phyloP scores from a whole-genome alignment of 2,329 filamentous ascomycete genomes.

The Metarhizium robertsii region DNA sequence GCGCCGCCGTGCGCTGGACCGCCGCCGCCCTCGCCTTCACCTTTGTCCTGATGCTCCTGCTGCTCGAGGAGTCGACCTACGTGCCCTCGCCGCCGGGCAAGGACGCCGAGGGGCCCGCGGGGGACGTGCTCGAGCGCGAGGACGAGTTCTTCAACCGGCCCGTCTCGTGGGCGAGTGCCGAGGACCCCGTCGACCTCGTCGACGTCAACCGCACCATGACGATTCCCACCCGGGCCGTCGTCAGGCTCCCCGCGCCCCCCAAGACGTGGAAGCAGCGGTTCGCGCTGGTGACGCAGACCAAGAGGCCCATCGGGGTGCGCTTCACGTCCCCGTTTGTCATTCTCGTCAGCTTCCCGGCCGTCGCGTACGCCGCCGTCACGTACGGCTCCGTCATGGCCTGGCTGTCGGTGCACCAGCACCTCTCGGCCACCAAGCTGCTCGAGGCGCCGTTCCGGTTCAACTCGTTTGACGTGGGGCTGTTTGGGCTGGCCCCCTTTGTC shows the following conservation, averaged over 20 bases:
- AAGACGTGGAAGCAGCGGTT: slow-evolving; percentile 12
- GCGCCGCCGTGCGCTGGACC: slow-evolving; percentile 17
- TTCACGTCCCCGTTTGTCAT: slow-evolving; percentile 10
- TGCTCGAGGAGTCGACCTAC: slow-evolving; percentile 6
- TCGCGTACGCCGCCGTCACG: slow-evolving; percentile 28
- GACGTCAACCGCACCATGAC: neutral
- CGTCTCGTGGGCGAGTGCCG: neutral
- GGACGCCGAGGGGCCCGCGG: neutral
- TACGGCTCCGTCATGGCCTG: slow-evolving; percentile 28
- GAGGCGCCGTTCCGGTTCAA: slow-evolving; percentile 20
- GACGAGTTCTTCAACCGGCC: neutral
- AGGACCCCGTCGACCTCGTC: neutral
- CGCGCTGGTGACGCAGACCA: slow-evolving; percentile 11
- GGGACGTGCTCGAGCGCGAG: neutral
- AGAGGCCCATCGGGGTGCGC: slow-evolving; percentile 5
- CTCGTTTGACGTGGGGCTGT: slow-evolving; percentile 14
- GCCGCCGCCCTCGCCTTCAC: slow-evolving; percentile 2
- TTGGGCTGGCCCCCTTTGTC: slow-evolving; percentile 21
- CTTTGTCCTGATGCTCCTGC: slow-evolving; percentile 2
- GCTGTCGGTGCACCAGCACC: slow-evolving; percentile 17
- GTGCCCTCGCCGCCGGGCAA: neutral
- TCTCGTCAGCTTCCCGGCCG: slow-evolving; percentile 17
- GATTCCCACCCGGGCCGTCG: neutral
- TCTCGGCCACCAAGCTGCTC: slow-evolving; percentile 14
- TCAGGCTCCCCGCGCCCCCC: neutral